Base-by-base conservation (phyloP, 2,329 filamentous ascomycete species). In the Cordyceps militaris region DNA sequence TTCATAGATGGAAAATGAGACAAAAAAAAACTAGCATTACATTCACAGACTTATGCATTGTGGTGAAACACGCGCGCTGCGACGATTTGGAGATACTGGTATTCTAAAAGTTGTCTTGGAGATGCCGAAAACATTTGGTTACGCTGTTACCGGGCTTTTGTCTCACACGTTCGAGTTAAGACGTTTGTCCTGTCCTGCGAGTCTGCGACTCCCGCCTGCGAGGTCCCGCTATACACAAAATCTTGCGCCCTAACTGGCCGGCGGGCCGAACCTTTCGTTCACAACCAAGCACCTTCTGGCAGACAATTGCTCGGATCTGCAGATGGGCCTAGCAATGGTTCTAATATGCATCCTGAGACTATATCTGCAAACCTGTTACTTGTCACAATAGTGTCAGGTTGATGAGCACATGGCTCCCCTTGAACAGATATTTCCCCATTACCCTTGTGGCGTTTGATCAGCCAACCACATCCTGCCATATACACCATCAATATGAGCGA, bases 401-500 rank as follows among this genome's bases (percentile, higher is more conserved):
- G 21, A 34, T 34, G 13, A 23, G 13, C 28, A 7, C 4, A 19
- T 16, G 16, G 23, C 24, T 21, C 4, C 24, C 42, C n/a, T 28
- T n/a, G n/a, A n/a, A n/a, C 34, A 38, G 34, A 13, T 5, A n/a
- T 13, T 28, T 9, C 23, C 11, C 16, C 34, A 16, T 11, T 36
- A 6, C 4, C 11, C 5, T 14, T 19, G 23, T 21, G 28, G 11
- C 36, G 14, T 28, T 28, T 40, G 9, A 42, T 30, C 36, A 21
- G n/a, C 4, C 10, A 13, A 38, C 8, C 42, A 47, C n/a, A 32
- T 24, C n/a, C 13, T 14, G 34, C 16, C 30, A n/a, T 55, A 42
- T 7, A 32, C 14, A 32, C 30, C 21, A 32, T 30, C 32, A 59
- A 42, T 19, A 80, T 78, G 74, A 66, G 75, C 60, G 67, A 71